phyloP scores from a whole-genome alignment of 1,284 basidiomycete genomes.

The Entoloma clypeatum region DNA sequence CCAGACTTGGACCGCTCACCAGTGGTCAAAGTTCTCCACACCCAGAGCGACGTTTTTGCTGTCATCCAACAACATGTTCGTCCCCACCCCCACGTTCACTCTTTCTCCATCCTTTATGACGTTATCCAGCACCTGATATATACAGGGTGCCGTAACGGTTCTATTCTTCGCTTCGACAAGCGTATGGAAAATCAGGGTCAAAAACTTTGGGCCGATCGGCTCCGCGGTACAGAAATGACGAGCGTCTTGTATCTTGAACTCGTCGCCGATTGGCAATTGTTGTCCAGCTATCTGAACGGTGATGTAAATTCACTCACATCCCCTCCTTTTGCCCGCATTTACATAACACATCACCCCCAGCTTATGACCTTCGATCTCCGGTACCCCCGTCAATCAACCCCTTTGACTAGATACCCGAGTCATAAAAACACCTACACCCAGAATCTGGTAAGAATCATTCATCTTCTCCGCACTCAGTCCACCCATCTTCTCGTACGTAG shows the following conservation, averaged over 20 bases:
- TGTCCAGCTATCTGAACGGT: constrained; percentile 59
- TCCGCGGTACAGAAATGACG: constrained; percentile 28
- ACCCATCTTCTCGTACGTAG: constrained; percentile 30
- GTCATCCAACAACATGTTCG: constrained; percentile 48
- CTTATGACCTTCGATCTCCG: constrained; percentile 65
- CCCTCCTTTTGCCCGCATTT: constrained; percentile 4
- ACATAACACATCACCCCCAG: constrained; percentile 22
- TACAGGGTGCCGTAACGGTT: constrained; percentile 60
- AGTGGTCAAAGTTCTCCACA: constrained; percentile 38
- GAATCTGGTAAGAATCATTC: constrained; percentile 42
- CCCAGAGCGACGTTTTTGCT: constrained; percentile 60
- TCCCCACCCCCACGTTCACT: constrained; percentile 3
- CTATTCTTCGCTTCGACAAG: constrained; percentile 56
- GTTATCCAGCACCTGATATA: constrained; percentile 48
- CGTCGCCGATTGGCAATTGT: constrained; percentile 47
- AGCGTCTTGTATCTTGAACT: constrained; percentile 51
- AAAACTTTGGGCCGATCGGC: constrained; percentile 39
- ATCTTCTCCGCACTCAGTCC: constrained; percentile 3
- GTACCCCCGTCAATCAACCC: constrained; percentile 40
- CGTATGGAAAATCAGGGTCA: constrained; percentile 39
- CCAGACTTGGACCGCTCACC: constrained; percentile 43
- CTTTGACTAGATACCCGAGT: constrained; percentile 47
- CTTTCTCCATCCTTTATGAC: constrained; percentile 1
- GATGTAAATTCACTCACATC: constrained; percentile 38
- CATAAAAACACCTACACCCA: constrained; percentile 52